A percentile compares a stretch with the other conserved stretches of the same genome.
Evolutionary conservation across 352 stramenopile genomes (phyloP).

Genomic region (Pythium periplocum): DNA sequence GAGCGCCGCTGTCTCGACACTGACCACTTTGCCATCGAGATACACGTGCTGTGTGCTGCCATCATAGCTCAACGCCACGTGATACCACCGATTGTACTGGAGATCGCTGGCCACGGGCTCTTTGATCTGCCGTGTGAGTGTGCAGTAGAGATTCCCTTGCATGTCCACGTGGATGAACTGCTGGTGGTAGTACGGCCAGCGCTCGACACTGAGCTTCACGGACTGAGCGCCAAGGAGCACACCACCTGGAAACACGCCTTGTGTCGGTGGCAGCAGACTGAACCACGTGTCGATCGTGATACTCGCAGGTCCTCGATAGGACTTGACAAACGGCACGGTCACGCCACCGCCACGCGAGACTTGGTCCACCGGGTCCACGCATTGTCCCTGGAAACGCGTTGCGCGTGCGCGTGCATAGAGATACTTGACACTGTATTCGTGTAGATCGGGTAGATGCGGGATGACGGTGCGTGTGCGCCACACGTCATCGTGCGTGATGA

Average conservation of each 20-base stretch:
- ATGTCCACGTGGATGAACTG: conserved; percentile 36
- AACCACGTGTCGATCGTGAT: conserved; percentile 42
- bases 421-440: background rate
- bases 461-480: conserved; percentile 1
- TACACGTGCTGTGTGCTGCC: conserved; percentile 36
- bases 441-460: background rate
- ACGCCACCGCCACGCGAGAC: conserved; percentile 2
- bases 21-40: conserved; percentile 48
- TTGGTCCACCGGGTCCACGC: background rate
- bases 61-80: conserved; percentile 51
- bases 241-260: conserved; percentile 14
- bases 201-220: conserved; percentile 10
- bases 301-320: conserved; percentile 15
- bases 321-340: conserved; percentile 3
- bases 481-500: background rate
- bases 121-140: conserved; percentile 20
- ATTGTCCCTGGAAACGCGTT: too few species aligned
- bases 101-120: conserved; percentile 36
- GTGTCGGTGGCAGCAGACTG: conserved; percentile 18
- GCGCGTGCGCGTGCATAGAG: too few species aligned
- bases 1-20: conserved; percentile 5
- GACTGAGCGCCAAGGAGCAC: conserved; percentile 40
- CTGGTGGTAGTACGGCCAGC: conserved; percentile 35
- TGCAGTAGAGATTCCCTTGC: conserved; percentile 33
- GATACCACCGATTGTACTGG: conserved; percentile 48